Evolutionary conservation across 169 alveolate species (phyloP), one percentile per base, ranked within the genome.

Genomic region (Cyclospora cayetanensis): DNA sequence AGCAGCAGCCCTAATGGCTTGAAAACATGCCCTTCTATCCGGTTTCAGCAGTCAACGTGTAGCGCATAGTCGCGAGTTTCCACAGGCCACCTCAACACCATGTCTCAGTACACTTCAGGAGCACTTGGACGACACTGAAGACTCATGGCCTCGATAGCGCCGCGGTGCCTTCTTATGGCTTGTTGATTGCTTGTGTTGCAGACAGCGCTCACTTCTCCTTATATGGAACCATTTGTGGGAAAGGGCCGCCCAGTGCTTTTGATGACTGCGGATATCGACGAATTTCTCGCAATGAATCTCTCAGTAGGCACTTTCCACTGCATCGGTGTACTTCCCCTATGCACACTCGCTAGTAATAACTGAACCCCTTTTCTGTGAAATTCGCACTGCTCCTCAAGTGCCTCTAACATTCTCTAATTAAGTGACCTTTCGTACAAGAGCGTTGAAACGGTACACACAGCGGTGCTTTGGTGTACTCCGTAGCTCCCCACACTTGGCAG

Each of bases 211-310:
- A 93, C 97, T 3, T 96, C 98, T 15, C 98, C 98, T 2, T 97
- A 97, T 94, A 97, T 97, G 98, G 98, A 97, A 93, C 95, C 97
- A 70, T 94, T 94, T 91, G 52, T 63, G 53, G 90, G 90, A 76
- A 55, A 74, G 91, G 66, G 90, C 82, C 90, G 96, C 34, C 96
- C 96, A 63, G 98, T 97, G 20, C 90, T 97, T 76, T 94, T 97
- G 90, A 92, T 97, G 93, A 95, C 94, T 68, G 98, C 96, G 84
- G 98, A 97, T 90, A 95, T 96, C 4, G 98, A 97, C 72, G 98
- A 96, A 88, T 97, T 97, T 84, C 97, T 97, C 46, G 94, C 95
- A 35, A 97, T 95, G 97, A 95, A 95, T 83, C 93, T 95, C 18
- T 97, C 89, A 43, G 94, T 70, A 34, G 29, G 87, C 27, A 22